Base-by-base conservation (phyloP, 2,329 filamentous ascomycete genomes). In the Ceratocystis diversiconidia region DNA sequence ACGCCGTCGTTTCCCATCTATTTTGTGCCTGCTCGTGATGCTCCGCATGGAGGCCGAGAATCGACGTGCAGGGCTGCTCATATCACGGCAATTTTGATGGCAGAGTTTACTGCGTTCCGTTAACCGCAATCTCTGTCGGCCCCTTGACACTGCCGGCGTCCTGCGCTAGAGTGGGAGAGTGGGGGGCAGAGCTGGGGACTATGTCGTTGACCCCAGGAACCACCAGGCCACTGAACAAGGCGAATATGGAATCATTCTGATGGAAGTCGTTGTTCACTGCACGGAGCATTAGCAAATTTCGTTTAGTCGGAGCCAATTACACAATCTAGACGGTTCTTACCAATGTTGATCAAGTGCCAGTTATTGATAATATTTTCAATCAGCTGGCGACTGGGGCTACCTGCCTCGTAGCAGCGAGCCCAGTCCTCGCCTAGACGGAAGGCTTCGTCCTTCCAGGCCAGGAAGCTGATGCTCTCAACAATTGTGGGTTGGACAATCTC, bases 401-500 rank as follows among this genome's bases (percentile, higher is more conserved):
- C 79, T 68, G 86, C 80, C 46, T 91, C 84, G 73, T 95, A 90
- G 74, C 94, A 99, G 72, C 90, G 89, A 25, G 90, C 89, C 94
- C 94, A 99, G 73, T 99, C 92, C 66, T 88, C 82, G 65, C 94
- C 94, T 8, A 99, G 82, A 68, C 89, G 85, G 79, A 91, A 99
- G 17, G 95, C 95, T 76, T 99, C 94, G 71, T 99, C 94, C 77
- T 95, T 95, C 94, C 94, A 99, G 1, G 94, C 94, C 64, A 99
- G 79, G 82, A 99, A 99, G 74, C 90, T 95, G 74, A 99, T 87
- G 19, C 90, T 95, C 78, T 99, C 94, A 63, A 99, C 94, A 71
- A 99, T 96, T n/a, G 94, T 99, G 15, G 94, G 94, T 75, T 99
- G 94, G n/a, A 99, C 92, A 73, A 99, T 96, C 76, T 99, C 94